Conservation (phyloP, 2,329 filamentous ascomycete genomes). For the Fusarium nisikadoi region DNA sequence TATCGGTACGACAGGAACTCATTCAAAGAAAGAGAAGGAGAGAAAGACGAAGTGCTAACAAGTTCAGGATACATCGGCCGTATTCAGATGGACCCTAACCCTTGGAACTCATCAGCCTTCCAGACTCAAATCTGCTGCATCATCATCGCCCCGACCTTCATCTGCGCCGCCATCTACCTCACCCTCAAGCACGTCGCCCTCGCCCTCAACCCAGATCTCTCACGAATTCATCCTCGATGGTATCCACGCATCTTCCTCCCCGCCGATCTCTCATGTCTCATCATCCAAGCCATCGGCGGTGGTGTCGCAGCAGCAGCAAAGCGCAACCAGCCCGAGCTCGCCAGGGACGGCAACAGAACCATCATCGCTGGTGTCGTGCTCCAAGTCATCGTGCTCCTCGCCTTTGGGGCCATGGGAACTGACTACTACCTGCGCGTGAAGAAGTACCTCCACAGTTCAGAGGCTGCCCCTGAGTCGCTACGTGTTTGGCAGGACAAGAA, state of each 20-base stretch:
- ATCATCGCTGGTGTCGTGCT: conserved; percentile 66
- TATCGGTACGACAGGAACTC: conserved; percentile 52
- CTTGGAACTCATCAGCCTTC: conserved; percentile 65
- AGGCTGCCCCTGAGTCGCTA: conserved; percentile 46
- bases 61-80: conserved; percentile 64
- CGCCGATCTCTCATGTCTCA: conserved; percentile 66
- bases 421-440: conserved; percentile 60
- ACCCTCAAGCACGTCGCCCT: conserved; percentile 69
- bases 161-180: conserved; percentile 72
- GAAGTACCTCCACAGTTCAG: conserved; percentile 50
- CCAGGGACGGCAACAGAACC: conserved; percentile 59
- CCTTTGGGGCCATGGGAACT: conserved; percentile 56
- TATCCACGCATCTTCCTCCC: conserved; percentile 70
- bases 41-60: neutral
- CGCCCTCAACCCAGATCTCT: conserved; percentile 59
- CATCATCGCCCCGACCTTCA: conserved; percentile 68
- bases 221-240: conserved; percentile 61
- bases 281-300: conserved; percentile 69
- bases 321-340: conserved; percentile 51
- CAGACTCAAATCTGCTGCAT: conserved; percentile 69
- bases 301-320: conserved; percentile 63
- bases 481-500: conserved; percentile 56
- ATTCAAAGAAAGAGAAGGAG: neutral
- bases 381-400: conserved; percentile 61
- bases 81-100: conserved; percentile 61